phyloP scores from a whole-genome alignment of 495 filamentous ascomycete genomes.

The Jackrogersella multiformis region DNA sequence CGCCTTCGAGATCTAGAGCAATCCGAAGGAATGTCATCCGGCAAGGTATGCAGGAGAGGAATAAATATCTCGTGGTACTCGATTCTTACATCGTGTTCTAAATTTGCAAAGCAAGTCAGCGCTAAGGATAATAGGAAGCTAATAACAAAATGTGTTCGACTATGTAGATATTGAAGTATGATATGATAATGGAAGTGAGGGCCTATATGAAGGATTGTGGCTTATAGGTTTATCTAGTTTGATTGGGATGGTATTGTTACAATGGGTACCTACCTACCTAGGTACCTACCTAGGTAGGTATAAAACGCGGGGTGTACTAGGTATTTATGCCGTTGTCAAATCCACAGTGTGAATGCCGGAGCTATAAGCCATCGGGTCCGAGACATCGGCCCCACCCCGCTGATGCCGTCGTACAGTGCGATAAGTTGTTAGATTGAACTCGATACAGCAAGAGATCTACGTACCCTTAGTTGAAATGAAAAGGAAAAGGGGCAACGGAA shows the following conservation, averaged over 20 bases:
- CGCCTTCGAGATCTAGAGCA: not conserved
- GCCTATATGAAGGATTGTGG: slow-evolving; percentile 12
- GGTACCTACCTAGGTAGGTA: too few relatives aligned
- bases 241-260: too few relatives aligned
- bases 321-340: too few relatives aligned
- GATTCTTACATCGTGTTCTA: not conserved
- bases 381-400: not conserved
- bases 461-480: too few relatives aligned
- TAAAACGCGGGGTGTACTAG: too few relatives aligned
- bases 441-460: too few relatives aligned
- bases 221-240: slow-evolving; percentile 29
- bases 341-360: too few relatives aligned
- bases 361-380: not conserved
- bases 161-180: not conserved
- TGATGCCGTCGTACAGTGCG: not conserved
- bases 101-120: not conserved
- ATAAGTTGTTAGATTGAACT: too few relatives aligned
- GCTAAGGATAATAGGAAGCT: not conserved
- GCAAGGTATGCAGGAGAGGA: not conserved
- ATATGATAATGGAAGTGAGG: not conserved
- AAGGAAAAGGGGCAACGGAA: too few relatives aligned
- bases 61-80: not conserved
- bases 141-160: not conserved
- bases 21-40: not conserved
- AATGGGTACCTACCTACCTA: not conserved